Conservation (phyloP, 495 filamentous ascomycete genomes). For the Choiromyces venosus region DNA sequence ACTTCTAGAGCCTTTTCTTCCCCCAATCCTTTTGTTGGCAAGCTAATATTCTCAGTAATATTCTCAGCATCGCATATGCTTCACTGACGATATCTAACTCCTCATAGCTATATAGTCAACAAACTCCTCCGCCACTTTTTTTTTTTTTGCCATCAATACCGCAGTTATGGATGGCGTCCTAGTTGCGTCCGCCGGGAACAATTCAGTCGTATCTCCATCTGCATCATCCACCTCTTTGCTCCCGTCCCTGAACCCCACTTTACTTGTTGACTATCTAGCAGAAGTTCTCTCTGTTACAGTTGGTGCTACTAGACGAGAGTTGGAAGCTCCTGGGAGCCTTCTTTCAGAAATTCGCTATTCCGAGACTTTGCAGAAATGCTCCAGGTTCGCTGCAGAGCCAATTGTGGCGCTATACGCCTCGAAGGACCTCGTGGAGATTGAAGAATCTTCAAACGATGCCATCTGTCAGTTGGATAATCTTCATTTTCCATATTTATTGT, state of each 20-base stretch:
- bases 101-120: conserved; percentile 9
- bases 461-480: conserved; percentile 19
- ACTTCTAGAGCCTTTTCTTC: conserved; percentile 9
- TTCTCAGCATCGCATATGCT: conserved; percentile 25
- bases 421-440: conserved; percentile 61
- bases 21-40: conserved; percentile 1
- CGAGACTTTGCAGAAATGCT: conserved; percentile 81
- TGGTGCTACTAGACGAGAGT: conserved; percentile 72
- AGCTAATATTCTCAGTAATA: conserved; percentile 8
- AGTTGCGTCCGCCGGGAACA: conserved; percentile 15
- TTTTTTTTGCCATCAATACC: conserved; percentile 1
- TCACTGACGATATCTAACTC: conserved; percentile 18
- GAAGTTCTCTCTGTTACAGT: conserved; percentile 76
- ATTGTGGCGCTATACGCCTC: conserved; percentile 85
- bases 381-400: conserved; percentile 78
- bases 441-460: conserved; percentile 43
- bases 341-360: conserved; percentile 62
- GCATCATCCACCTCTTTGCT: conserved; percentile 30
- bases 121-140: conserved; percentile 11
- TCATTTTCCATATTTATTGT: neutral
- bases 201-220: conserved; percentile 14
- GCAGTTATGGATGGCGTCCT: conserved; percentile 34
- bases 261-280: conserved; percentile 71
- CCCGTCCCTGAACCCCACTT: conserved; percentile 48
- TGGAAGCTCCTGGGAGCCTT: conserved; percentile 73